These are phyloP conservation scores for Paramecium primaurelia DNA, from an alignment of 73 alveolate genomes.

Conservation along the genomic window DNA sequence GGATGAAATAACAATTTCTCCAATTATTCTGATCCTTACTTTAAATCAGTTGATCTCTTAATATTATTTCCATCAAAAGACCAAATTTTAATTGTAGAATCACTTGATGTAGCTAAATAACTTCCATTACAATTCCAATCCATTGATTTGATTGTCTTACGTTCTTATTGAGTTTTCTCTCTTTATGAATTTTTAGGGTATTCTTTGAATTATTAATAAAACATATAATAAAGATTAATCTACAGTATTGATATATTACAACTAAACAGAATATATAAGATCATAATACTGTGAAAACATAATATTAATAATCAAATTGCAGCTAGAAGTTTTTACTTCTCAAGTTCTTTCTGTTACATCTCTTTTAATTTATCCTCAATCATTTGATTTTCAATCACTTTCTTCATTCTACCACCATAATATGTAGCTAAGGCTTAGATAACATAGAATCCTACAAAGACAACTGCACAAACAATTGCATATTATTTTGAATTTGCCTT, in stretches of 20 bases:
- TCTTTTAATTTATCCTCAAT: constrained; percentile 24
- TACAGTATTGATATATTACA: no score
- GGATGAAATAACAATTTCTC: constrained; percentile 38
- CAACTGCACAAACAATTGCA: neutral
- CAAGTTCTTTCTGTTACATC: constrained; percentile 27
- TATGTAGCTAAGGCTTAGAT: neutral
- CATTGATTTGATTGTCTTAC: constrained; percentile 27
- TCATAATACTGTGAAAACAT: neutral
- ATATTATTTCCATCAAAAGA: constrained; percentile 36
- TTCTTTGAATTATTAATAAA: constrained; percentile 27
- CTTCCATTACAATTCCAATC: constrained; percentile 48
- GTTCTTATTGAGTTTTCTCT: constrained; percentile 35
- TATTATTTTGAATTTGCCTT: constrained; percentile 18
- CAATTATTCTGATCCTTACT: constrained; percentile 17
- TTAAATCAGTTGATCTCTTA: constrained; percentile 29
- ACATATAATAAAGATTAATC: neutral
- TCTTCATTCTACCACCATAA: constrained; percentile 42
- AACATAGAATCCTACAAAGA: constrained; percentile 17
- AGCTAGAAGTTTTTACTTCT: neutral
- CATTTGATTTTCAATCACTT: constrained; percentile 41
- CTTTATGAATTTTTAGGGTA: constrained; percentile 21
- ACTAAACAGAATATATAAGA: neutral
- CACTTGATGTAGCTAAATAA: constrained; percentile 7
- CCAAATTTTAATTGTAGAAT: constrained; percentile 30
- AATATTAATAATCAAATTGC: constrained; percentile 18